Conservation (phyloP, 2,329 filamentous ascomycete genomes). For the Aspergillus sp. region DNA sequence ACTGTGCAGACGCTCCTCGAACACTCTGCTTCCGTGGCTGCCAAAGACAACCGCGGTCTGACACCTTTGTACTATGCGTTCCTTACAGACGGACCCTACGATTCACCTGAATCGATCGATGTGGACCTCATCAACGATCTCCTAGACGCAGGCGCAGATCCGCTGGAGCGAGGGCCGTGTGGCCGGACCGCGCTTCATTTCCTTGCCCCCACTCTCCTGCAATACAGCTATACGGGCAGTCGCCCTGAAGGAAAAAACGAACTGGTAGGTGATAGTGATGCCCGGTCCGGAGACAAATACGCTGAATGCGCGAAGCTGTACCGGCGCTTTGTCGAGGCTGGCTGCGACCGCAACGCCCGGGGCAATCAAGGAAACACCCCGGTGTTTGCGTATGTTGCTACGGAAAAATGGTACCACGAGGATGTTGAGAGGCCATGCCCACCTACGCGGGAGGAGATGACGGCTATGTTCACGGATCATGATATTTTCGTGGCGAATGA, state of each 20-base stretch:
- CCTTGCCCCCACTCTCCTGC: constrained; percentile 1
- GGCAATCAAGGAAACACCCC: constrained; percentile 8
- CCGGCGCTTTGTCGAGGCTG: background rate
- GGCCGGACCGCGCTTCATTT: constrained; percentile 3
- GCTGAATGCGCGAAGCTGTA: constrained; percentile 1
- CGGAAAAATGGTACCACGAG: background rate
- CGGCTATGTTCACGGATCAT: background rate
- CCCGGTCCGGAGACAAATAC: background rate
- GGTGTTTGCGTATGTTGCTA: constrained; percentile 2
- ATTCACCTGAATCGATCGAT: too few species aligned
- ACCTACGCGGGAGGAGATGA: background rate
- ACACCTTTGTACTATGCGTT: background rate
- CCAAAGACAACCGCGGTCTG: background rate
- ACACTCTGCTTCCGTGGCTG: background rate
- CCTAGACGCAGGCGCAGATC: background rate
- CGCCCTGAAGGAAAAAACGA: background rate
- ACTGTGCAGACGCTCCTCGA: background rate
- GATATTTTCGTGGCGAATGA: constrained; percentile 6
- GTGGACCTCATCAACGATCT: too few species aligned
- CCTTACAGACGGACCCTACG: too few species aligned
- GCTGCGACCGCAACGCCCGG: constrained; percentile 1
- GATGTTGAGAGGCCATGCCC: background rate
- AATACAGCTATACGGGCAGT: background rate
- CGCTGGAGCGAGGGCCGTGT: background rate
- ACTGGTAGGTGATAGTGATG: background rate